Evolutionary conservation across 441 rosid species (phyloP).

Genomic region (Metrosideros polymorpha): DNA sequence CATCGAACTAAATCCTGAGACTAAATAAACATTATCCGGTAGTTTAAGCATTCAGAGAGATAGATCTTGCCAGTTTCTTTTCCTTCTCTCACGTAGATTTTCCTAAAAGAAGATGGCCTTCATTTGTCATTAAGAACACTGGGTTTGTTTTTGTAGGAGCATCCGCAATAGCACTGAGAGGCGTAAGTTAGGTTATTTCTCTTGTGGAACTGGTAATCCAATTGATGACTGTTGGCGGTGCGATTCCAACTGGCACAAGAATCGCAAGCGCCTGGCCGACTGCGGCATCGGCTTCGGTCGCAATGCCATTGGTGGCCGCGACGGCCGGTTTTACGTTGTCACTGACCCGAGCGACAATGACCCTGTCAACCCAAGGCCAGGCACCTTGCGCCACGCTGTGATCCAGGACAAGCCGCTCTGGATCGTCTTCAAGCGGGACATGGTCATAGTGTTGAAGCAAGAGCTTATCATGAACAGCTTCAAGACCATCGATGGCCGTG

Average conservation of each 20-base stretch:
- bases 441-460: constrained; percentile 13
- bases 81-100: background rate
- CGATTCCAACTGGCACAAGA: constrained; percentile 13
- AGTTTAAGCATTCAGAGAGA: background rate
- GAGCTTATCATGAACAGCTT: constrained; percentile 18
- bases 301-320: constrained; percentile 11
- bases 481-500: constrained; percentile 14
- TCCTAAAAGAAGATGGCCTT: background rate
- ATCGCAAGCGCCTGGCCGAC: constrained; percentile 13
- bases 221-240: constrained; percentile 17
- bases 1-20: background rate
- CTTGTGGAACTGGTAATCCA: constrained; percentile 13
- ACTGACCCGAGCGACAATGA: constrained; percentile 8
- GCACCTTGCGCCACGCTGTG: constrained; percentile 12
- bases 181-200: constrained; percentile 8
- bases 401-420: constrained; percentile 14
- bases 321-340: constrained; percentile 13
- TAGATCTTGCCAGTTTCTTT: background rate
- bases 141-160: background rate
- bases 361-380: constrained; percentile 15
- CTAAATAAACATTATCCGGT: background rate
- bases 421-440: constrained; percentile 18
- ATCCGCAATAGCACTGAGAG: constrained; percentile 13
- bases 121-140: background rate
- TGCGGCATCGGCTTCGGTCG: constrained; percentile 16